Evolutionary conservation across 495 filamentous ascomycete species (phyloP), one percentile per base, ranked within the genome.

Genomic region (Penicillium mononematosum): DNA sequence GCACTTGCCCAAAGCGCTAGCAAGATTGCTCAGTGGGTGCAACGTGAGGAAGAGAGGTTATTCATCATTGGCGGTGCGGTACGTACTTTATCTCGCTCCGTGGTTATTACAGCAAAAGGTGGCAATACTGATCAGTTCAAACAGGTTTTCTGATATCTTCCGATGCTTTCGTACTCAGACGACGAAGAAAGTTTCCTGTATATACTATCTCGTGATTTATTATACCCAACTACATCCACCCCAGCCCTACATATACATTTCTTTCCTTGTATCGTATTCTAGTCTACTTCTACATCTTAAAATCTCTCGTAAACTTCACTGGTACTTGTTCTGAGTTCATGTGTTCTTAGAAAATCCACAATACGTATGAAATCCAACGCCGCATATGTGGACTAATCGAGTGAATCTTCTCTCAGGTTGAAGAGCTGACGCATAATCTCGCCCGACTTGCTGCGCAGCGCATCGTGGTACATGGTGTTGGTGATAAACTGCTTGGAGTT

Each of bases 61-160:
- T 99, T 98, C 68, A 96, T 98, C 47, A 91, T 96, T 66, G 92
- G 92, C 3, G 92, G 92, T 6, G 92, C 91, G 16, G 91, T 94
- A 68, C 63, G 80, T 73, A 50, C 16, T 17, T 39, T 31, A 3
- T 44, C 22, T 31, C 29, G 1, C 11, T 6, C 16, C 2, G 0
- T 19, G 27, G 17, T 45, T 14, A 5, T 32, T 39, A 3, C 5
- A 7, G 16, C 41, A 8, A 8, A 8, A 38, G 12, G 20, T 12
- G 3, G 14, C 36, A 7, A 38, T n/a, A 24, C 55, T 63, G 17
- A 63, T 49, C 24, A 43, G 14, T 8, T 20, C n/a, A 1, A 5
- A 16, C 45, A 70, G 66, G 68, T 71, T 34, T 72, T 72, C 45
- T 71, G 16, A 55, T 20, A 12, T 17, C 16, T 6, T 43, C 45